Conservation (phyloP, 2,329 filamentous ascomycete genomes). For the Sporothrix curviconia region DNA sequence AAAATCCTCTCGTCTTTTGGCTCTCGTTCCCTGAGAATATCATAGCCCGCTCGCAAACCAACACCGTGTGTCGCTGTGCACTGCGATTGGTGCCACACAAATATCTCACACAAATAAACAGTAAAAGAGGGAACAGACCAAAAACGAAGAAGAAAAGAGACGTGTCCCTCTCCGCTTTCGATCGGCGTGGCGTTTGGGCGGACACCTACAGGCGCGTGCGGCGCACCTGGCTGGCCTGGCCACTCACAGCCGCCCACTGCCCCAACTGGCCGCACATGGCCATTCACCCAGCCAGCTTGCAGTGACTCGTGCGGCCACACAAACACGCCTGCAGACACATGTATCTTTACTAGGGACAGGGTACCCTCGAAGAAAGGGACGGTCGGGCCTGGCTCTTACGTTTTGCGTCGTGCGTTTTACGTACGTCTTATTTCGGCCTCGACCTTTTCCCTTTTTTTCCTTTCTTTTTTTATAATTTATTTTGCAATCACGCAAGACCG, state of each 20-base stretch:
- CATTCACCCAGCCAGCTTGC: neutral
- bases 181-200: slow-evolving; percentile 7
- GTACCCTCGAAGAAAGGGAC: neutral
- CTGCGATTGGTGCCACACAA: slow-evolving; percentile 4
- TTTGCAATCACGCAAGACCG: slow-evolving; percentile 16
- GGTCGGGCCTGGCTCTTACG: neutral
- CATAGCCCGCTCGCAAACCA: too few relatives aligned
- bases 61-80: neutral
- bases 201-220: neutral
- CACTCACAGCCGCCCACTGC: neutral
- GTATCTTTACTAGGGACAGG: too few relatives aligned
- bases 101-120: too few relatives aligned
- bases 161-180: slow-evolving; percentile 11
- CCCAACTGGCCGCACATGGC: neutral
- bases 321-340: too few relatives aligned
- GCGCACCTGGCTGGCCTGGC: neutral
- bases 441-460: neutral
- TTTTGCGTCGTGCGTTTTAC: neutral
- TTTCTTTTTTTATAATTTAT: neutral
- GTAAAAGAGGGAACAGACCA: too few relatives aligned
- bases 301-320: too few relatives aligned
- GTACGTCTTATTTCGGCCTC: slow-evolving; percentile 8
- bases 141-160: too few relatives aligned
- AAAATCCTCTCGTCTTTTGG: neutral
- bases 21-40: too few relatives aligned